Evolutionary conservation across 2,329 filamentous ascomycete species (phyloP).

Genomic region (Colletotrichum sp.): DNA sequence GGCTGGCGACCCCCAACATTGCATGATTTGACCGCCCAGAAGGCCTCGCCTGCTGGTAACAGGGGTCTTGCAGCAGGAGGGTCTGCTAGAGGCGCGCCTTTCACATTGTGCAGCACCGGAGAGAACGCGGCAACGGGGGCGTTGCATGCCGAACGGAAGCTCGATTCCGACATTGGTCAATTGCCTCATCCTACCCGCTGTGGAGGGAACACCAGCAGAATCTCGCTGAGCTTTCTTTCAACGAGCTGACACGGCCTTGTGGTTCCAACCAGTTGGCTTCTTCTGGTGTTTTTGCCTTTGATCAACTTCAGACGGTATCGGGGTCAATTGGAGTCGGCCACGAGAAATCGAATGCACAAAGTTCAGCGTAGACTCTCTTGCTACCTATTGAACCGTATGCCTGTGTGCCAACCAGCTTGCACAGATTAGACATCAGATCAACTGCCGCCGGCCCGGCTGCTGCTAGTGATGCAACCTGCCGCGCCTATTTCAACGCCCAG

Average conservation of each 20-base stretch:
- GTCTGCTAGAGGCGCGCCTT: background rate
- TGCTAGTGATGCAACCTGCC: constrained; percentile 3
- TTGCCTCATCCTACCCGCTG: background rate
- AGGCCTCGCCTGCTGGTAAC: background rate
- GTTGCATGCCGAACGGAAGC: background rate
- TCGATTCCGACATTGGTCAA: background rate
- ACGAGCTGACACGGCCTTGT: background rate
- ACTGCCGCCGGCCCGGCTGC: background rate
- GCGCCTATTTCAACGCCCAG: background rate
- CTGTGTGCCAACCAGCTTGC: background rate
- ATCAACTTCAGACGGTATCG: background rate
- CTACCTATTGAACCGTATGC: background rate
- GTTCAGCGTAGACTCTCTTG: background rate
- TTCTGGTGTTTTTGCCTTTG: background rate
- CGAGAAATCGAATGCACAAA: background rate
- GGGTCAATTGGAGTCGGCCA: background rate
- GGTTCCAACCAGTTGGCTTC: background rate
- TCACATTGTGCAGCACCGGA: background rate
- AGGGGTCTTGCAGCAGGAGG: background rate
- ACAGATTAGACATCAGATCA: constrained; percentile 7
- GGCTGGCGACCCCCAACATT: background rate
- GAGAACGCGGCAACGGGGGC: background rate
- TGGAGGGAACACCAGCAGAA: background rate
- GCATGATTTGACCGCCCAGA: background rate
- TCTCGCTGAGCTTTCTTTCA: background rate